A percentile compares a stretch with the other conserved stretches of the same genome.
Evolutionary conservation across 208 protist genomes (phyloP).

Genomic region (Trypanosoma platydactyli): DNA sequence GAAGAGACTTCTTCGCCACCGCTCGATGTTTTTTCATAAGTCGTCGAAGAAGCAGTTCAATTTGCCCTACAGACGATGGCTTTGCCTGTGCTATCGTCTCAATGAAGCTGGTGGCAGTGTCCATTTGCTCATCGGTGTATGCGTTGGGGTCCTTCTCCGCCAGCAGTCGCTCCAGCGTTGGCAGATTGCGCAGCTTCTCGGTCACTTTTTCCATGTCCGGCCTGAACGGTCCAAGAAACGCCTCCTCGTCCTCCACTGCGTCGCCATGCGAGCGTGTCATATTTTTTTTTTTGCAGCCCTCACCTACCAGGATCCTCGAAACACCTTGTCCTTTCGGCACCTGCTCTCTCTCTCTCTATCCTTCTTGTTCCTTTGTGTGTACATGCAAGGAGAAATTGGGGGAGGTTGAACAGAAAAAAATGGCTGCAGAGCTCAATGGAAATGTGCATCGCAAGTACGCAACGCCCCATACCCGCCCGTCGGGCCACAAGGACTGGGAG

Average conservation of each 20-base stretch:
- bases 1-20: conserved; percentile 73
- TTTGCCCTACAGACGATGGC: conserved; percentile 36
- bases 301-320: not conserved
- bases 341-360: no score
- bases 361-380: no score
- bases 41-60: conserved; percentile 41
- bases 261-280: not conserved
- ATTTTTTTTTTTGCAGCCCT: not conserved
- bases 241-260: conserved; percentile 27
- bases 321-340: conserved; percentile 5
- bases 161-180: conserved; percentile 68
- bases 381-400: no score
- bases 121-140: conserved; percentile 49
- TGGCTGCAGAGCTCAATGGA: no score
- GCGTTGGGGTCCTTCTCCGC: conserved; percentile 71
- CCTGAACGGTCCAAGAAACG: not conserved
- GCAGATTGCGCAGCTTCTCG: conserved; percentile 66
- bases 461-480: no score
- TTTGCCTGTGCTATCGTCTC: conserved; percentile 34
- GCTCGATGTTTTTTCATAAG: conserved; percentile 72
- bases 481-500: no score
- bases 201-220: conserved; percentile 42
- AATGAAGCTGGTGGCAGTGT: conserved; percentile 50
- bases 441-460: no score
- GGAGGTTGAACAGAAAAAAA: no score